Conservation (phyloP, 805 yeast species). For the Nakazawaea populi region DNA sequence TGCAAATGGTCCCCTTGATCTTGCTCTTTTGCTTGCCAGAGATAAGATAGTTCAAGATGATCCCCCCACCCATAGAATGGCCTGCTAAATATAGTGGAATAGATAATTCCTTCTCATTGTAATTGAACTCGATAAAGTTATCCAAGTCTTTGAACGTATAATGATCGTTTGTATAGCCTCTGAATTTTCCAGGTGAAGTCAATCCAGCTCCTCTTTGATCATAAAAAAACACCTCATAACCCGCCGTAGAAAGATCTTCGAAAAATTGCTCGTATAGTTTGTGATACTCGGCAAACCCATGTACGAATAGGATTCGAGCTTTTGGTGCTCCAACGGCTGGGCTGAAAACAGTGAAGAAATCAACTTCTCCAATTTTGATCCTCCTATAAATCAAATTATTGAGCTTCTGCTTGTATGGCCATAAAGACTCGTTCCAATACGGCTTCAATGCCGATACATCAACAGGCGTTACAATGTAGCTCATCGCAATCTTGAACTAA, state of each 20-base stretch:
- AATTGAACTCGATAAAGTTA: constrained; percentile 41
- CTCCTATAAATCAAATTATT: not conserved
- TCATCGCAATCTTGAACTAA: not conserved
- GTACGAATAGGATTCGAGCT: constrained; percentile 57
- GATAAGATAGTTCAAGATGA: constrained; percentile 55
- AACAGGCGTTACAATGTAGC: not conserved
- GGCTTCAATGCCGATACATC: not conserved
- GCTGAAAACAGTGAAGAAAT: constrained; percentile 5
- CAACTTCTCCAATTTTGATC: constrained; percentile 8
- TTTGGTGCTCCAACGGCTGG: constrained; percentile 17
- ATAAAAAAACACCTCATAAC: constrained; percentile 62
- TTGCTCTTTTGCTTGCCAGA: constrained; percentile 43
- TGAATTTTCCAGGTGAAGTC: constrained; percentile 43
- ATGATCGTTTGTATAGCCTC: constrained; percentile 53
- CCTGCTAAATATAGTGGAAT: constrained; percentile 52
- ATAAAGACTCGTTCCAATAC: constrained; percentile 4
- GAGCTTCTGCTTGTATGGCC: not conserved
- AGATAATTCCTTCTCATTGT: constrained; percentile 25
- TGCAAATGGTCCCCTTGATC: constrained; percentile 40
- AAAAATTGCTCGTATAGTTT: constrained; percentile 42
- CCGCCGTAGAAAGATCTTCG: constrained; percentile 44
- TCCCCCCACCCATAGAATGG: constrained; percentile 83
- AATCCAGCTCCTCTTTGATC: constrained; percentile 76
- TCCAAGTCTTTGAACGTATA: constrained; percentile 57
- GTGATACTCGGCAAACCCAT: constrained; percentile 66